phyloP scores from a whole-genome alignment of 1,284 basidiomycete species.

The Trametes pubescens region DNA sequence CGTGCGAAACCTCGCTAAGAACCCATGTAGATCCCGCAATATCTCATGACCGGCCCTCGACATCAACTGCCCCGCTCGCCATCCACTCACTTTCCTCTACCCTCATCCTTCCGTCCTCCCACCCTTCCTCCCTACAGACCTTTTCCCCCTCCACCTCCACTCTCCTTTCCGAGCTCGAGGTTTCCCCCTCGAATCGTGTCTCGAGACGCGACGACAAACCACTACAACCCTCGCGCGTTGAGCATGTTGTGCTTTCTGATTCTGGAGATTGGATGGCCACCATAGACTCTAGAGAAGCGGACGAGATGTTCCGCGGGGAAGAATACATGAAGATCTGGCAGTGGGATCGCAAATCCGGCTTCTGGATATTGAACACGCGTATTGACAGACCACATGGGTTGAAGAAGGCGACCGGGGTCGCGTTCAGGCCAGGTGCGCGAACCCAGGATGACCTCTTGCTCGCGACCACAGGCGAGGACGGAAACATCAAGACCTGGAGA shows the following conservation, averaged over 20 bases:
- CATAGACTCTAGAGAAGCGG: constrained; percentile 78
- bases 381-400: constrained; percentile 90
- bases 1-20: constrained; percentile 11
- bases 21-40: constrained; percentile 53
- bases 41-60: constrained; percentile 49
- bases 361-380: constrained; percentile 87
- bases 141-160: constrained; percentile 81
- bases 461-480: constrained; percentile 75
- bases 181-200: constrained; percentile 93
- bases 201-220: constrained; percentile 84
- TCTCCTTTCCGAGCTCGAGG: constrained; percentile 88
- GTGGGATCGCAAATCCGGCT: constrained; percentile 70
- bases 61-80: constrained; percentile 67
- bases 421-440: constrained; percentile 64
- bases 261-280: constrained; percentile 95
- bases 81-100: constrained; percentile 78
- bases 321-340: constrained; percentile 92
- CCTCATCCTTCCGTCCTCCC: constrained; percentile 90
- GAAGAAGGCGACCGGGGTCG: constrained; percentile 68
- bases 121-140: constrained; percentile 93
- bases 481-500: constrained; percentile 78
- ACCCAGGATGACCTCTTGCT: constrained; percentile 50
- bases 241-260: constrained; percentile 71
- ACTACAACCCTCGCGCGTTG: constrained; percentile 82
- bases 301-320: constrained; percentile 70